Evolutionary conservation across 106 monocot genomes (phyloP).

Genomic region (Agapanthus africanus): DNA sequence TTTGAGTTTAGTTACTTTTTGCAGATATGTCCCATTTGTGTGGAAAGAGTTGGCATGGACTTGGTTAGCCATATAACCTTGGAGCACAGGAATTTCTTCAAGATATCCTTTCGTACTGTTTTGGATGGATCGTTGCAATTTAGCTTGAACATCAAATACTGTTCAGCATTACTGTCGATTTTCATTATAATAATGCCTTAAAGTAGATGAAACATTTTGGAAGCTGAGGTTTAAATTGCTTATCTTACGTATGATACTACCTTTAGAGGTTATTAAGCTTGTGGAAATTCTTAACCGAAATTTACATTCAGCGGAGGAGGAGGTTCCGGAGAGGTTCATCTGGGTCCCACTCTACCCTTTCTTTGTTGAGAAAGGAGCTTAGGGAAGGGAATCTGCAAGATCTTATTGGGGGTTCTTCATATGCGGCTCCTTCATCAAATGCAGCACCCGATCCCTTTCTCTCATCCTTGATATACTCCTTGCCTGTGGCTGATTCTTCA

Average conservation of each 20-base stretch:
- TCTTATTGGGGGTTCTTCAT: conserved; percentile 56
- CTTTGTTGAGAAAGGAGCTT: conserved; percentile 78
- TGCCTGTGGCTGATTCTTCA: conserved; percentile 28
- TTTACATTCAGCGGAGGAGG: conserved; percentile 69
- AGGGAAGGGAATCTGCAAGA: conserved; percentile 66
- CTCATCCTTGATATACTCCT: conserved; percentile 65
- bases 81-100: conserved; percentile 67
- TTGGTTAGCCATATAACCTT: conserved; percentile 69
- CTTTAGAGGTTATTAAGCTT: too few relatives aligned
- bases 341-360: conserved; percentile 53
- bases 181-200: too few relatives aligned
- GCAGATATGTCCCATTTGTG: conserved; percentile 87
- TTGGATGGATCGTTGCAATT: too few relatives aligned
- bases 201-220: too few relatives aligned
- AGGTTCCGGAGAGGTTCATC: conserved; percentile 59
- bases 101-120: conserved; percentile 65
- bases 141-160: too few relatives aligned
- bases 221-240: too few relatives aligned
- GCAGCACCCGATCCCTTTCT: conserved; percentile 69
- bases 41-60: conserved; percentile 59
- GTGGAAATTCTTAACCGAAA: conserved; percentile 44
- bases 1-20: conserved; percentile 3
- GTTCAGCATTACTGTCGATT: too few relatives aligned
- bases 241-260: too few relatives aligned
- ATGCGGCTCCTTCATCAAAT: conserved; percentile 19